Evolutionary conservation across 352 stramenopile species (phyloP).

Genomic region (Pythium brachiatum): DNA sequence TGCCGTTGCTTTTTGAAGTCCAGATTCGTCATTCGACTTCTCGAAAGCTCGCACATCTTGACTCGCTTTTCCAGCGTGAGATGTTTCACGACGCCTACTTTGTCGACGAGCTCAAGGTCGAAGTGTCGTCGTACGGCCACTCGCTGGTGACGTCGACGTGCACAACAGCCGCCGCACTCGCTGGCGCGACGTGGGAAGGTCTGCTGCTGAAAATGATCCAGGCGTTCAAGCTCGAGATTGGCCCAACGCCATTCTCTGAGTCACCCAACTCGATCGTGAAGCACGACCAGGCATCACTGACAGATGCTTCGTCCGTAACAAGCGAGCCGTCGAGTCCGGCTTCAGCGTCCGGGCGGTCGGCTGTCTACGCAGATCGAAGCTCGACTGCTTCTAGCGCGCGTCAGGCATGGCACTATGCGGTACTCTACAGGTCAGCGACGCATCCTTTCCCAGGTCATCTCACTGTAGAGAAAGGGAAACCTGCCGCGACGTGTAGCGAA

Average conservation of each 20-base stretch:
- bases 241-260: background rate
- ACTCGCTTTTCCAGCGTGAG: slow-evolving; percentile 33
- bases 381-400: slow-evolving; percentile 25
- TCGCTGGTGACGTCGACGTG: slow-evolving; percentile 48
- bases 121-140: slow-evolving; percentile 44
- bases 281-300: slow-evolving; percentile 9
- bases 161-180: slow-evolving; percentile 18
- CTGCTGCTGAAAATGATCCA: slow-evolving; percentile 59
- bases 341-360: slow-evolving; percentile 2
- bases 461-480: slow-evolving; percentile 35
- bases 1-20: slow-evolving; percentile 48
- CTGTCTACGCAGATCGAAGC: slow-evolving; percentile 32
- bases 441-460: slow-evolving; percentile 50
- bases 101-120: slow-evolving; percentile 49
- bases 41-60: slow-evolving; percentile 33
- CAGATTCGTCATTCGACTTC: slow-evolving; percentile 1
- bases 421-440: slow-evolving; percentile 61
- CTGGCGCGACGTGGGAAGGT: slow-evolving; percentile 49
- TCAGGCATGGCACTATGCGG: slow-evolving; percentile 72
- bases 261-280: slow-evolving; percentile 5
- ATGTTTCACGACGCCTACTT: slow-evolving; percentile 46
- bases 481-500: slow-evolving; percentile 35
- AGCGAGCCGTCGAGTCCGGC: background rate
- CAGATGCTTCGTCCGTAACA: background rate
- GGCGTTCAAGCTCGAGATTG: slow-evolving; percentile 28